Conservation (phyloP, 495 filamentous ascomycete genomes). For the Parmelia sp. region DNA sequence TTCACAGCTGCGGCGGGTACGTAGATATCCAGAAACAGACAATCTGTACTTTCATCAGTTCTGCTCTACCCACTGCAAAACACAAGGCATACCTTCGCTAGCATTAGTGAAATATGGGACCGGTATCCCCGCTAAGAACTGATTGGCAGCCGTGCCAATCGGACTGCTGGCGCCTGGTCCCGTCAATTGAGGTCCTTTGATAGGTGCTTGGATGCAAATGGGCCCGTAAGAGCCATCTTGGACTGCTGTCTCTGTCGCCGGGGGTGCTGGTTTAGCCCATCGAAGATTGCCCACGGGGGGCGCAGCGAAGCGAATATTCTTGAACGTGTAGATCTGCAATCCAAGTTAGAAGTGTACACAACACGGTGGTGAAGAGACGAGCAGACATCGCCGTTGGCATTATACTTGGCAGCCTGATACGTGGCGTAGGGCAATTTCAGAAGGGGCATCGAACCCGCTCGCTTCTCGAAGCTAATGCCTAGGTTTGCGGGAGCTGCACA, state of each 20-base stretch:
- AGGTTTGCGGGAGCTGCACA: constrained; percentile 16
- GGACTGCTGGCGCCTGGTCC: constrained; percentile 34
- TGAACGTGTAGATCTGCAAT: constrained; percentile 40
- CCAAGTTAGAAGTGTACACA: not conserved
- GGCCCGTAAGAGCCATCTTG: constrained; percentile 47
- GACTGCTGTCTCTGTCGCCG: constrained; percentile 37
- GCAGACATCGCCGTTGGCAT: constrained; percentile 33
- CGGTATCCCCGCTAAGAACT: constrained; percentile 31
- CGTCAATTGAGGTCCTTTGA: constrained; percentile 34
- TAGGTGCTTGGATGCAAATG: constrained; percentile 40
- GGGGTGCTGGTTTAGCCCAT: constrained; percentile 49
- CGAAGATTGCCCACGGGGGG: constrained; percentile 49
- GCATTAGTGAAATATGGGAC: constrained; percentile 21
- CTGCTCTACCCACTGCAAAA: too few relatives aligned
- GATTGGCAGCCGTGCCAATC: constrained; percentile 34
- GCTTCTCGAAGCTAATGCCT: constrained; percentile 26
- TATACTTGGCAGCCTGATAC: constrained; percentile 33
- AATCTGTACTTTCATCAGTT: constrained; percentile 29
- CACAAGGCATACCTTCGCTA: constrained; percentile 19
- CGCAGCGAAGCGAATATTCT: constrained; percentile 54
- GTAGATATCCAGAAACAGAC: constrained; percentile 40
- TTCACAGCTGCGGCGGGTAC: constrained; percentile 37
- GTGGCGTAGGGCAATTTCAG: constrained; percentile 35
- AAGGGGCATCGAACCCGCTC: constrained; percentile 27
- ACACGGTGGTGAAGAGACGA: not conserved